Evolutionary conservation across 176 grass and related monocot genomes (phyloP), one percentile per base, ranked within the genome.

Genomic region (Ananas comosus): DNA sequence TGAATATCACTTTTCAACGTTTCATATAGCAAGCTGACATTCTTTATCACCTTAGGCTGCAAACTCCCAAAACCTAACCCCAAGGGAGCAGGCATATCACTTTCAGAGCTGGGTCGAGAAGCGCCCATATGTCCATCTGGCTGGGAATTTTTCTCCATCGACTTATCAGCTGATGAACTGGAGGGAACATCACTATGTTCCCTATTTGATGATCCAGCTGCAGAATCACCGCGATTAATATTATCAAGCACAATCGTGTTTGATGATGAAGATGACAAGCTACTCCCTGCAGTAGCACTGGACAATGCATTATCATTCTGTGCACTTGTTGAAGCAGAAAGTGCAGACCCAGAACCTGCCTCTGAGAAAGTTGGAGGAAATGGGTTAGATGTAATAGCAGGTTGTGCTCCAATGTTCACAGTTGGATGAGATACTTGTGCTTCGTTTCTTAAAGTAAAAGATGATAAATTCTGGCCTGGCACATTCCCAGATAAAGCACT

Each of bases 1-100:
- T 71, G 11, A 28, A 70, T 22, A 61, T 65, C 2, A 75, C 21
- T 49, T 71, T 72, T 21, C 2, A 76, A 47, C 6, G 56, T 80
- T 22, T 48, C 42, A 25, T 13, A 48, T 24, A 82, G 24, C 66
- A 80, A 73, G 51, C 18, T 23, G 63, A 69, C 53, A 66, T 23
- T 48, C 65, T 9, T 65, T 71, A 58, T 72, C 86, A 92, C 93
- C 84, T 92, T 92, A 21, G 89, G 82, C 67, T 87, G 80, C 77
- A 97, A 81, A 47, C 93, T 89, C 69, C 86, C 93, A 13, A 81
- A 74, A 72, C 93, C 93, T 68, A 92, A 83, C 64, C 89, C 93
- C 72, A 88, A 68, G 0, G 93, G 93, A 65, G 80, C 76, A 70
- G 84, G 61, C 23, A 10, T 84, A 51, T 71, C 67, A 80, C 71